Percentiles rank a stretch among this genome's conserved stretches.
Evolutionary conservation across 768 basidiomycete genomes (phyloP).

Genomic region (Paxillus rubicundulus): DNA sequence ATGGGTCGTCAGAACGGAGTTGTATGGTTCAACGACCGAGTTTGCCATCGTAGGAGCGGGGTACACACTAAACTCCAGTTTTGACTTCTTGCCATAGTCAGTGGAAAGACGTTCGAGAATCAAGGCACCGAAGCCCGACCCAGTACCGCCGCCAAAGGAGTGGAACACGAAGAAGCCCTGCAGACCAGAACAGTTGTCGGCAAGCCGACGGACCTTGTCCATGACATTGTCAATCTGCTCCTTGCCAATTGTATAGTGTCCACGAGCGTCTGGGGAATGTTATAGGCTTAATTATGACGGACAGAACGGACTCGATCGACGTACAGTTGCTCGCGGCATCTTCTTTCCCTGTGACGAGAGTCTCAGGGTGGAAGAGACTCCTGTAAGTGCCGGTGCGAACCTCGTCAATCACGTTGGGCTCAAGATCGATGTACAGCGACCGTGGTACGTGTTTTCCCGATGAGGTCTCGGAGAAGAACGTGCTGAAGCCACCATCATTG

Average conservation of each 20-base stretch:
- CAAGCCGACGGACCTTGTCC: conserved; percentile 91
- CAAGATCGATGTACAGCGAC: conserved; percentile 95
- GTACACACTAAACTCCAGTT: conserved; percentile 97
- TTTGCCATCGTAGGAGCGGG: conserved; percentile 90
- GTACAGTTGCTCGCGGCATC: conserved; percentile 99
- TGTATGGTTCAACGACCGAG: conserved; percentile 98
- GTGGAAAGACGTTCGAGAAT: conserved; percentile 93
- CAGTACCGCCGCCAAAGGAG: conserved; percentile 99
- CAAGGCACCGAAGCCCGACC: conserved; percentile 96
- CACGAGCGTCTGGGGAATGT: conserved; percentile 75
- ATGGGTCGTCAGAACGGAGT: conserved; percentile 95
- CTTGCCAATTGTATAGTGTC: conserved; percentile 98
- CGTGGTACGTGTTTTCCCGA: conserved; percentile 97
- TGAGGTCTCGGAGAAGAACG: conserved; percentile 98
- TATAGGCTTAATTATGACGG: conserved; percentile 4
- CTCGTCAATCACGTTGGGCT: conserved; percentile 97
- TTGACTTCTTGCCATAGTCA: conserved; percentile 99
- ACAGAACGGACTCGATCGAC: conserved; percentile 13
- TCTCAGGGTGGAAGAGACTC: conserved; percentile 98
- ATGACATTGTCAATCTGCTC: conserved; percentile 95
- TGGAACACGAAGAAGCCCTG: conserved; percentile 99
- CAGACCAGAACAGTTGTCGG: conserved; percentile 94
- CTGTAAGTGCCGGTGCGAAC: conserved; percentile 94
- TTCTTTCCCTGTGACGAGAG: conserved; percentile 97
- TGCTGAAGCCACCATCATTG: conserved; percentile 91